Conservation (phyloP, 495 filamentous ascomycete species). For the Aspergillus avenaceus region DNA sequence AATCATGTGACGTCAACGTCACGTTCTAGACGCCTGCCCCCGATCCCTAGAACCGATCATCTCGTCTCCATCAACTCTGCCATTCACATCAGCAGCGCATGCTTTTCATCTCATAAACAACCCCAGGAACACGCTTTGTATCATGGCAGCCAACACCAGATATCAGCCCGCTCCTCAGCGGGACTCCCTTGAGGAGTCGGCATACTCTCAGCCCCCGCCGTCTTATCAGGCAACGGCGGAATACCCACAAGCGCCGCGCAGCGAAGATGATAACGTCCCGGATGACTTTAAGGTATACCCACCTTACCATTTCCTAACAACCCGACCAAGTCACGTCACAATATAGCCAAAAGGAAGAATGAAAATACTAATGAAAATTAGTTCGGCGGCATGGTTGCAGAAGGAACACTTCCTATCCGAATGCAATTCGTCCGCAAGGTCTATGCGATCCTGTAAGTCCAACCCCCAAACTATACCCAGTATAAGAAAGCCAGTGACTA, state of each 20-base stretch:
- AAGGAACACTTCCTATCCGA: slow-evolving; percentile 90
- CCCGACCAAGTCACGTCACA: too few relatives aligned
- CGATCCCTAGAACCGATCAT: not conserved
- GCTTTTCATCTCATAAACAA: slow-evolving; percentile 1
- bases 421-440: slow-evolving; percentile 98
- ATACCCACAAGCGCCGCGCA: slow-evolving; percentile 55
- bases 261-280: slow-evolving; percentile 84
- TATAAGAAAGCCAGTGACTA: slow-evolving; percentile 3
- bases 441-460: slow-evolving; percentile 70
- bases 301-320: not conserved
- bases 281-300: slow-evolving; percentile 87
- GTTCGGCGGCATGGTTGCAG: slow-evolving; percentile 88
- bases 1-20: slow-evolving; percentile 9
- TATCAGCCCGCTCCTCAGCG: slow-evolving; percentile 69
- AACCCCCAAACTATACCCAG: not conserved
- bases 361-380: slow-evolving; percentile 26
- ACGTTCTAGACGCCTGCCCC: slow-evolving; percentile 1
- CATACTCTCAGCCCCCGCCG: slow-evolving; percentile 81
- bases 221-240: slow-evolving; percentile 52
- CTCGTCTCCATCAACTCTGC: not conserved
- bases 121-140: slow-evolving; percentile 1
- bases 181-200: slow-evolving; percentile 61
- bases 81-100: not conserved
- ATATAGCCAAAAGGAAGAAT: not conserved
- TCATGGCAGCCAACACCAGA: slow-evolving; percentile 65